Evolutionary conservation across 2,329 filamentous ascomycete species (phyloP).

Genomic region (Beauveria pseudobassiana): DNA sequence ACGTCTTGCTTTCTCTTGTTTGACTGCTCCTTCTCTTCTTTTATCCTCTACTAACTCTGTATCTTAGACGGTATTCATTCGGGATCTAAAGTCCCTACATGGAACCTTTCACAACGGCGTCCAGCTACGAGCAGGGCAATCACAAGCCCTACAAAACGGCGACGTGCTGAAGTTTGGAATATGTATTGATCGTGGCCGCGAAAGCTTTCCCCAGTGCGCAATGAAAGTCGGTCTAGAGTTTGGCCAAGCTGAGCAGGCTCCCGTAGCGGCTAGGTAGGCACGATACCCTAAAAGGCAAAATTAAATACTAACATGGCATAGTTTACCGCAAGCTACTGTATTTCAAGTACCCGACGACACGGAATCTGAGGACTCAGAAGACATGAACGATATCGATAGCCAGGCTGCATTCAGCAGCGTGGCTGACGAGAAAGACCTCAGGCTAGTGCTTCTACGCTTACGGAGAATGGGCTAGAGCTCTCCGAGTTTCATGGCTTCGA

Average conservation of each 20-base stretch:
- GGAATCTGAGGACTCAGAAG: conserved; percentile 17
- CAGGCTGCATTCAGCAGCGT: conserved; percentile 17
- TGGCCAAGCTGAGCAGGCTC: conserved; percentile 19
- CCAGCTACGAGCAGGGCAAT: conserved; percentile 15
- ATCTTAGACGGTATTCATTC: conserved; percentile 35
- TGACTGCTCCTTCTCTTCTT: neutral
- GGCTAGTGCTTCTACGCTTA: neutral
- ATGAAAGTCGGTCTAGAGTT: conserved; percentile 27
- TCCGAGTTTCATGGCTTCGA: neutral
- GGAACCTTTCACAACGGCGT: conserved; percentile 40
- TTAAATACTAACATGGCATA: conserved; percentile 15
- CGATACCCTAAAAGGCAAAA: too few relatives aligned
- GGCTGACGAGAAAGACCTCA: conserved; percentile 16
- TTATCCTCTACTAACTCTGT: conserved; percentile 17
- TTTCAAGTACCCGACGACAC: conserved; percentile 38
- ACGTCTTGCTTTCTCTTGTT: conserved; percentile 14
- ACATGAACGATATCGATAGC: neutral
- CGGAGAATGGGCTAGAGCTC: neutral
- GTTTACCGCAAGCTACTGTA: conserved; percentile 20
- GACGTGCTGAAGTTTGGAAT: conserved; percentile 30
- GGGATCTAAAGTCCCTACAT: conserved; percentile 43
- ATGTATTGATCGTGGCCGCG: conserved; percentile 25
- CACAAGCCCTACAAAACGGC: conserved; percentile 18
- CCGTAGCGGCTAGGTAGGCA: neutral
- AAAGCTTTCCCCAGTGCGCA: conserved; percentile 30